These are phyloP conservation scores for Phytophthora tentaculata DNA, from an alignment of 352 stramenopile species.

Conservation along the genomic window DNA sequence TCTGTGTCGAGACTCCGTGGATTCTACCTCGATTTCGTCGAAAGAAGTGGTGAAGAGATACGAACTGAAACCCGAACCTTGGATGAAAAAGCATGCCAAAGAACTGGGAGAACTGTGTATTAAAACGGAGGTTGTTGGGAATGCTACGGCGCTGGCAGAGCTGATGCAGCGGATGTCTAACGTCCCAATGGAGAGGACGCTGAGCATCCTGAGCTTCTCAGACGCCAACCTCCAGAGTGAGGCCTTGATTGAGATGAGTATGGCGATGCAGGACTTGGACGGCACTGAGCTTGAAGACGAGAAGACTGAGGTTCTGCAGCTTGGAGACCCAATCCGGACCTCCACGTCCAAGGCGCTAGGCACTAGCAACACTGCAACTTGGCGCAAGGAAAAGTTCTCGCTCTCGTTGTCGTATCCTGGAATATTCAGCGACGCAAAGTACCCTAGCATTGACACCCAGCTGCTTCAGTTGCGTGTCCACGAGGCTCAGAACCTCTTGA, in stretches of 20 bases:
- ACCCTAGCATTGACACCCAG: constrained; percentile 39
- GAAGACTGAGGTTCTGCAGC: constrained; percentile 51
- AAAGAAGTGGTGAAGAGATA: constrained; percentile 64
- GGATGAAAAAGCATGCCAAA: constrained; percentile 69
- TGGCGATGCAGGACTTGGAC: constrained; percentile 7
- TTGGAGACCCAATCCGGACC: constrained; percentile 48
- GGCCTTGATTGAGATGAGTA: constrained; percentile 7
- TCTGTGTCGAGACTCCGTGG: constrained; percentile 60
- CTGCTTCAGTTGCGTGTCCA: constrained; percentile 56
- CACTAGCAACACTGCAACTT: constrained; percentile 40
- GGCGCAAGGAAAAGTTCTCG: constrained; percentile 69
- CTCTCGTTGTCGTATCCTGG: constrained; percentile 70
- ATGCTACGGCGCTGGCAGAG: constrained; percentile 61
- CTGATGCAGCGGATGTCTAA: constrained; percentile 47
- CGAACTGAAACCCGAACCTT: constrained; percentile 62
- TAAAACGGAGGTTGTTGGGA: constrained; percentile 67
- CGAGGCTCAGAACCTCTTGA: constrained; percentile 48
- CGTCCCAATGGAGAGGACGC: constrained; percentile 49
- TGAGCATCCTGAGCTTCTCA: constrained; percentile 65
- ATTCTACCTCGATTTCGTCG: constrained; percentile 58
- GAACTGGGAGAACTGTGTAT: constrained; percentile 72
- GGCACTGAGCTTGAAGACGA: constrained; percentile 50
- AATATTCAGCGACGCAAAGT: constrained; percentile 56
- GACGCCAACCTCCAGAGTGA: constrained; percentile 48
- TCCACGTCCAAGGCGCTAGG: constrained; percentile 30